Percentiles rank a stretch among this genome's conserved stretches.
Conservation (phyloP, 805 yeast species). For the Priceomyces melissophilus region DNA sequence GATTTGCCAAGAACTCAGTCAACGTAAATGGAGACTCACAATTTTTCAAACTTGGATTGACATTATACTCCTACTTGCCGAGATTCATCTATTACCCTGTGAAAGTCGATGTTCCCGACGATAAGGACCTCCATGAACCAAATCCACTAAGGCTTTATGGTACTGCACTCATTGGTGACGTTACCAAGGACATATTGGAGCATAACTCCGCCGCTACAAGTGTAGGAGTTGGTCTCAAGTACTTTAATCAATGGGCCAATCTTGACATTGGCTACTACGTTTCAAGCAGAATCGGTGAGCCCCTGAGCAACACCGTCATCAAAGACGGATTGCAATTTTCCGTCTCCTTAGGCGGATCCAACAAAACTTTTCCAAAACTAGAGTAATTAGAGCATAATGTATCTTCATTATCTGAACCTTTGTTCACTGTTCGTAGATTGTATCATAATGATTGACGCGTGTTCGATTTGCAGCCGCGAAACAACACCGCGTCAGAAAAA, state of each 20-base stretch:
- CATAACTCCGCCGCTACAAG: constrained; percentile 21
- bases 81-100: constrained; percentile 23
- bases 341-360: constrained; percentile 38
- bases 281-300: constrained; percentile 21
- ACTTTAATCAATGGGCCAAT: constrained; percentile 38
- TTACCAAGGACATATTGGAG: constrained; percentile 26
- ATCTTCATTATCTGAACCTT: too few relatives aligned
- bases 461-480: too few relatives aligned
- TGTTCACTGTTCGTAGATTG: too few relatives aligned
- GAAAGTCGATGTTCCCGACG: constrained; percentile 8
- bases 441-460: too few relatives aligned
- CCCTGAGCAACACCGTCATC: constrained; percentile 20
- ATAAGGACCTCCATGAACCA: constrained; percentile 15
- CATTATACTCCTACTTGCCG: constrained; percentile 62
- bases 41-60: constrained; percentile 53
- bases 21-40: constrained; percentile 76
- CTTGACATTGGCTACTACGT: constrained; percentile 40
- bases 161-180: constrained; percentile 65
- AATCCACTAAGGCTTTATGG: constrained; percentile 51
- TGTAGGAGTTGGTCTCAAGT: constrained; percentile 36
- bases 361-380: constrained; percentile 6
- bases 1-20: constrained; percentile 63
- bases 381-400: too few relatives aligned
- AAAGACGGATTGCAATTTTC: constrained; percentile 38
- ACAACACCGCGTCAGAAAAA: too few relatives aligned